These are phyloP conservation scores for Hericium erinaceus DNA, from an alignment of 768 basidiomycete genomes.

Conservation along the genomic window DNA sequence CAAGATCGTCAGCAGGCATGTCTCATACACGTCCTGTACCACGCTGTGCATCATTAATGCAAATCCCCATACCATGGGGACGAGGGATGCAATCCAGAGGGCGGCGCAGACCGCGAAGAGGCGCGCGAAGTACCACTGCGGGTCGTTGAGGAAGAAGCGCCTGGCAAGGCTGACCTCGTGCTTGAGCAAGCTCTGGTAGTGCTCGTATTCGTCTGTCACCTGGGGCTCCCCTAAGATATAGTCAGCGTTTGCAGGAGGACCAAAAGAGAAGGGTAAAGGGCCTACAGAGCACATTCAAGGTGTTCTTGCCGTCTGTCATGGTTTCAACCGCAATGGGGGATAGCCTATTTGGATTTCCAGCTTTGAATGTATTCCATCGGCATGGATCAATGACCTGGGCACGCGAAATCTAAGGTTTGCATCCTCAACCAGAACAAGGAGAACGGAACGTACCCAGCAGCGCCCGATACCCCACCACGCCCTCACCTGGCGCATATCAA, in stretches of 20 bases:
- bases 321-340: slow-evolving; percentile 3
- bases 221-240: too few species aligned
- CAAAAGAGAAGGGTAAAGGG: neutral
- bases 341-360: neutral
- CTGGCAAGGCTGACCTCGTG: neutral
- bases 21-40: too few species aligned
- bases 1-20: neutral
- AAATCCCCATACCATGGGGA: neutral
- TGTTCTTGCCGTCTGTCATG: neutral
- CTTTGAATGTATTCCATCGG: slow-evolving; percentile 8
- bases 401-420: neutral
- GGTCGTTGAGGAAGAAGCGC: neutral
- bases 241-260: too few species aligned
- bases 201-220: neutral
- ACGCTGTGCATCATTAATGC: neutral
- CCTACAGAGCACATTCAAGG: neutral
- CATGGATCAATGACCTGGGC: slow-evolving; percentile 7
- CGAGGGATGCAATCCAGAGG: neutral
- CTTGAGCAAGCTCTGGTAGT: neutral
- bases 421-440: neutral
- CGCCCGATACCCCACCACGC: slow-evolving; percentile 8
- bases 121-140: neutral
- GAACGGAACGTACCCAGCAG: slow-evolving; percentile 3
- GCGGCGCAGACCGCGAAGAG: neutral
- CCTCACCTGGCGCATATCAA: slow-evolving; percentile 9